Evolutionary conservation across 2,329 filamentous ascomycete species (phyloP), one percentile per base, ranked within the genome.

Genomic region (Penicillium sp.): DNA sequence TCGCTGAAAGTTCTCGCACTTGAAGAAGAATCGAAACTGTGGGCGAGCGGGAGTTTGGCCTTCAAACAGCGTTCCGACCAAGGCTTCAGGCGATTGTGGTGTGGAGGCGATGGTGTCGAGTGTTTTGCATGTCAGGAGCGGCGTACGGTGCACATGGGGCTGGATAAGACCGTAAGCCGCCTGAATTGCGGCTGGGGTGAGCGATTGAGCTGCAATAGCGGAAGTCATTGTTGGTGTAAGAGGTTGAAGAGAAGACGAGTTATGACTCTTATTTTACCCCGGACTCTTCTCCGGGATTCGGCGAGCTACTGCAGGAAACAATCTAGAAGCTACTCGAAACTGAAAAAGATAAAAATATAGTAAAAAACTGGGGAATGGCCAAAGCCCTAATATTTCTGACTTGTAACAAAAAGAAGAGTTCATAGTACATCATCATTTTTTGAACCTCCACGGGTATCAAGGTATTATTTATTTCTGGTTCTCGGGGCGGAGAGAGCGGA

Each of bases 1-100:
- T 53, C 86, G 85, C 78, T 97, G 94, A 56, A 90, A 79, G 73
- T 97, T 97, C 79, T 97, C 93, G 74, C 91, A 95, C 78, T 97
- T 97, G 83, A 97, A 96, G 79, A 90, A 94, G 50, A 97, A 80
- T 12, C 85, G 80, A 37, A 96, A 77, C 47, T 77, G 83, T 0
- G 91, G 91, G 4, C 71, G 77, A 1, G 88, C 84, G 0, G 86
- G 81, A n/a, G 70, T 68, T 37, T 80, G 76, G 6, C 81, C 82
- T 63, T 82, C 79, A 77, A 81, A 86, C 61, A 77, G 73, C 4
- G 86, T 88, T 14, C 79, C 82, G 42, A 72, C 66, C 0, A 88
- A 77, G 5, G 82, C 78, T 4, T 79, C 77, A 2, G 75, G 51
- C 0, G 80, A 72, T 61, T 88, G 86, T 8, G 88, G 84, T 22